These are phyloP conservation scores for Ambrosia trifida DNA, from an alignment of 129 eudicot species.

Conservation along the genomic window DNA sequence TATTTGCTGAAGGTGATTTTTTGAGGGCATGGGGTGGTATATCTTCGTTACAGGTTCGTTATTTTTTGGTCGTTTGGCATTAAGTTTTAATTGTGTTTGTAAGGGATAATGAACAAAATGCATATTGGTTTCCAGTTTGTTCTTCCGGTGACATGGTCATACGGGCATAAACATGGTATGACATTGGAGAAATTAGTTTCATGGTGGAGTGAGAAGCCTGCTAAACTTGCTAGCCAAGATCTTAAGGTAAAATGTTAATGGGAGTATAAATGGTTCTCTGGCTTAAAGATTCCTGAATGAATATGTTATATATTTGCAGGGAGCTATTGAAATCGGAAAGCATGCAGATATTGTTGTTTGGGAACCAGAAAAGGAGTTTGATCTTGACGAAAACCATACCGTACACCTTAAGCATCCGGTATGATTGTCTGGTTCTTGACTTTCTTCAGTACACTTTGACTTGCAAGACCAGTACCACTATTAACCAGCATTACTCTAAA, in stretches of 20 bases:
- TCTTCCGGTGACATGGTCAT: conserved; percentile 93
- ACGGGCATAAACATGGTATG: conserved; percentile 77
- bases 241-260: conserved; percentile 42
- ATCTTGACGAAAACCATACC: conserved; percentile 56
- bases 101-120: not conserved
- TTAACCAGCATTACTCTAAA: not conserved
- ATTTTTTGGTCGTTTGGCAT: conserved; percentile 1
- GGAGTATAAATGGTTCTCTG: not conserved
- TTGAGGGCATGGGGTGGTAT: conserved; percentile 99
- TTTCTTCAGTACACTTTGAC: conserved; percentile 17
- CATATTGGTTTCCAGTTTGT: conserved; percentile 57
- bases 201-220: conserved; percentile 99
- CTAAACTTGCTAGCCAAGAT: conserved; percentile 84
- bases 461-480: not conserved
- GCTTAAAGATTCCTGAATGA: not conserved
- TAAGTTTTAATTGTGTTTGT: not conserved
- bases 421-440: conserved; percentile 24
- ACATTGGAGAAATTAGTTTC: conserved; percentile 75
- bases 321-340: conserved; percentile 66
- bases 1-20: conserved; percentile 77
- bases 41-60: conserved; percentile 87
- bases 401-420: conserved; percentile 77
- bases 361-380: conserved; percentile 87
- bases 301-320: conserved; percentile 50
- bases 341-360: conserved; percentile 86